A percentile compares a stretch with the other conserved stretches of the same genome.
phyloP scores from a whole-genome alignment of 1,139 yeast genomes.

The Hanseniaspora gamundiae region DNA sequence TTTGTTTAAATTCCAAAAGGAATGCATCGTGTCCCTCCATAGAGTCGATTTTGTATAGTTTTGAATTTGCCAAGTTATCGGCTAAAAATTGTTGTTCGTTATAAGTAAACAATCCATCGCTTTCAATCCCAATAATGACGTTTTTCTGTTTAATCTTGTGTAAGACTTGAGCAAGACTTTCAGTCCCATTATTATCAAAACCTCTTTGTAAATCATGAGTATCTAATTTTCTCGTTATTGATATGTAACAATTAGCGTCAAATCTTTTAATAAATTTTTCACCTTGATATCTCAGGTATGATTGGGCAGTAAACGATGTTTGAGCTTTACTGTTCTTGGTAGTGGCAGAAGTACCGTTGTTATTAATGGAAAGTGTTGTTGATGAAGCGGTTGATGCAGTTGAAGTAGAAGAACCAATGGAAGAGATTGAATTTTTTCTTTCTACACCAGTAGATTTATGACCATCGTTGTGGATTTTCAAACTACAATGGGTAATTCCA shows the following conservation, averaged over 20 bases:
- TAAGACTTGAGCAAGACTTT: constrained; percentile 36
- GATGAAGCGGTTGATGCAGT: neutral
- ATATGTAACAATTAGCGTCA: constrained; percentile 92
- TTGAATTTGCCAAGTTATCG: constrained; percentile 56
- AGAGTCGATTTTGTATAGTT: constrained; percentile 60
- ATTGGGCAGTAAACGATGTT: constrained; percentile 89
- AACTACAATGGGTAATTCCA: constrained; percentile 22
- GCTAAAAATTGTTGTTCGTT: constrained; percentile 84
- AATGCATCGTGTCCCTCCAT: constrained; percentile 99
- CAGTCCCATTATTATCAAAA: constrained; percentile 9
- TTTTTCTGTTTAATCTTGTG: constrained; percentile 56
- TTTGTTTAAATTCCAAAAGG: constrained; percentile 72
- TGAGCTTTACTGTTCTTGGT: constrained; percentile 33
- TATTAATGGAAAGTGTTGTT: neutral
- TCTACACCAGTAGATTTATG: constrained; percentile 21
- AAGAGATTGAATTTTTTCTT: constrained; percentile 8
- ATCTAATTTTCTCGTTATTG: constrained; percentile 85
- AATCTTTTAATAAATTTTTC: constrained; percentile 77
- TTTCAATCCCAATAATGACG: constrained; percentile 73
- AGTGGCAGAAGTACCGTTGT: neutral
- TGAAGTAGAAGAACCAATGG: constrained; percentile 12
- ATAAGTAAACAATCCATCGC: constrained; percentile 88
- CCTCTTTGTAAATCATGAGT: constrained; percentile 60
- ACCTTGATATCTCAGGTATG: constrained; percentile 88
- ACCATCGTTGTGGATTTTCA: constrained; percentile 62